Percentiles rank a stretch among this genome's conserved stretches.
Conservation (phyloP, 2,329 filamentous ascomycete species). For the Malbranchea zuffiana region DNA sequence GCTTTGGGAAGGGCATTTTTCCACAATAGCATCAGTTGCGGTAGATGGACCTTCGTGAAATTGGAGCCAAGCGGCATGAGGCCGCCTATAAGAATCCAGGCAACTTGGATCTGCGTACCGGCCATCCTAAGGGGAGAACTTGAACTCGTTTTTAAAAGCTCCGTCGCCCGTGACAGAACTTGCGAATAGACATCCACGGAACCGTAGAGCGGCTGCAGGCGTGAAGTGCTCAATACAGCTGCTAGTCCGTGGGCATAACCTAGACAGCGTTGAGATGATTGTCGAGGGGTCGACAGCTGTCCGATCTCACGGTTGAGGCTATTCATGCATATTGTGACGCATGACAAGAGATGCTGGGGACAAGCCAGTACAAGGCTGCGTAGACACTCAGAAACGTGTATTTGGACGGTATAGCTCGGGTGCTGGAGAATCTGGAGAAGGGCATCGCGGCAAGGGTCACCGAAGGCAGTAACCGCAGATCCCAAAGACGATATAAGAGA, state of each 20-base stretch:
- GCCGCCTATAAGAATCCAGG: constrained; percentile 93
- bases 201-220: constrained; percentile 77
- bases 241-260: constrained; percentile 88
- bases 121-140: constrained; percentile 84
- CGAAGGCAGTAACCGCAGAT: constrained; percentile 66
- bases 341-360: constrained; percentile 80
- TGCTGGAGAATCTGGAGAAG: constrained; percentile 85
- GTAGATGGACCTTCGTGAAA: constrained; percentile 96
- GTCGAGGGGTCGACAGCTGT: constrained; percentile 61
- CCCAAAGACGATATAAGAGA: constrained; percentile 70
- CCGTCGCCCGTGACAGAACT: constrained; percentile 81
- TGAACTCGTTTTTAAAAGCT: constrained; percentile 81
- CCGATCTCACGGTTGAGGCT: constrained; percentile 79
- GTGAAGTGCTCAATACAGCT: constrained; percentile 80
- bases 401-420: constrained; percentile 90
- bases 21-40: constrained; percentile 86
- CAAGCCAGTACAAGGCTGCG: constrained; percentile 81
- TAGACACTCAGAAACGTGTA: constrained; percentile 76
- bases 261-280: constrained; percentile 71
- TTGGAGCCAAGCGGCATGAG: constrained; percentile 94
- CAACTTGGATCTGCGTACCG: constrained; percentile 90
- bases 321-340: constrained; percentile 93
- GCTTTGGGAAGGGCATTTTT: constrained; percentile 95
- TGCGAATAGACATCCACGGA: constrained; percentile 92
- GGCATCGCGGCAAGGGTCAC: constrained; percentile 75